These are phyloP conservation scores for Rhizophagus prolifer DNA, from an alignment of 192 early-diverging fungal species.

Conservation along the genomic window DNA sequence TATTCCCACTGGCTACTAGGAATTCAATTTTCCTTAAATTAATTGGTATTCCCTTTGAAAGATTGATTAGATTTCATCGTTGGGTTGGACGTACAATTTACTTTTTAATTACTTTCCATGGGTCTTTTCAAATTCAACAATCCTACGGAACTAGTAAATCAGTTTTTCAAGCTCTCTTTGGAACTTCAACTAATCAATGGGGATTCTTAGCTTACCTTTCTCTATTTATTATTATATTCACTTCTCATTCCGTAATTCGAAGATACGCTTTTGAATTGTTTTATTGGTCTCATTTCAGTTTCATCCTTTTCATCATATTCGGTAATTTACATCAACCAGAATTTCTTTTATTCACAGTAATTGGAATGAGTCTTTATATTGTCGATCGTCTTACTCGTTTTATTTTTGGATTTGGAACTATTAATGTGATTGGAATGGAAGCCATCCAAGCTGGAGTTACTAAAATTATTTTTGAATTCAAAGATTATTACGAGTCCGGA, in stretches of 20 bases:
- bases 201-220: constrained; percentile 7
- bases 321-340: constrained; percentile 34
- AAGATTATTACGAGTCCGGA: constrained; percentile 34
- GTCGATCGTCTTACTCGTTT: constrained; percentile 37
- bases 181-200: not conserved
- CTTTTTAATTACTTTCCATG: constrained; percentile 21
- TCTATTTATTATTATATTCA: constrained; percentile 4
- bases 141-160: not conserved
- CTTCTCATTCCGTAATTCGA: constrained; percentile 31
- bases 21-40: constrained; percentile 39
- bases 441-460: constrained; percentile 7
- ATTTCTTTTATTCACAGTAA: constrained; percentile 33
- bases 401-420: constrained; percentile 28
- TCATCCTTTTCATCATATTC: constrained; percentile 34
- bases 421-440: constrained; percentile 20
- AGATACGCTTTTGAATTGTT: constrained; percentile 45
- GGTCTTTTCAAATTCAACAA: constrained; percentile 11
- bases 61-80: constrained; percentile 43
- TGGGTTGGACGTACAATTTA: constrained; percentile 42
- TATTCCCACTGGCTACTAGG: constrained; percentile 40
- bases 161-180: not conserved
- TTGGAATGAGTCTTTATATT: constrained; percentile 33
- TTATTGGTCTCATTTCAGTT: constrained; percentile 42
- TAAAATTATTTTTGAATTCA: constrained; percentile 27
- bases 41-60: constrained; percentile 43